Percentiles rank a stretch among this genome's conserved stretches.
Conservation (phyloP, 2,329 filamentous ascomycete genomes). For the Calonectria fujianensis region DNA sequence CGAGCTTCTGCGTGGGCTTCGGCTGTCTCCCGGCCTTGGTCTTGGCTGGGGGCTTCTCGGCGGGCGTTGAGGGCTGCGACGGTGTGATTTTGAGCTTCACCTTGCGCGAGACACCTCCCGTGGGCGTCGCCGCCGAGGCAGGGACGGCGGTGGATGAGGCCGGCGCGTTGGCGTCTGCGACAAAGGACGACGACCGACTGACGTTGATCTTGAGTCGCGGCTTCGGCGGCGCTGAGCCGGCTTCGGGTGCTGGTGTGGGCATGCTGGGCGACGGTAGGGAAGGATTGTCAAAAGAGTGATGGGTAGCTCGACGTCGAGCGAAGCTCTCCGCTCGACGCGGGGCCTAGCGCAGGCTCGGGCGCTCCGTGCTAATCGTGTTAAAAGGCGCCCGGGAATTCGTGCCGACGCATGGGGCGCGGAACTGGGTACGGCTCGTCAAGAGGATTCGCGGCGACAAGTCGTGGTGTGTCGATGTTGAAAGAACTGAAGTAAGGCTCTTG, state of each 20-base stretch:
- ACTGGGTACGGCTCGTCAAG: conserved; percentile 2
- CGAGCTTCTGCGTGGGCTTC: conserved; percentile 75
- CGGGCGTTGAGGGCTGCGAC: conserved; percentile 63
- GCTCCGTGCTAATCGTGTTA: conserved; percentile 1
- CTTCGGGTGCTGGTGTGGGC: conserved; percentile 54
- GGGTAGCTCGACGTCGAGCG: conserved; percentile 17
- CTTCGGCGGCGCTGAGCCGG: conserved; percentile 56
- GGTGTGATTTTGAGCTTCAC: conserved; percentile 66
- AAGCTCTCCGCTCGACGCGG: conserved; percentile 37
- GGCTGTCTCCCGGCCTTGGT: conserved; percentile 77
- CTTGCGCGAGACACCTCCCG: conserved; percentile 59
- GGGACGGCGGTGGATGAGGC: conserved; percentile 41
- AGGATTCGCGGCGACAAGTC: not conserved
- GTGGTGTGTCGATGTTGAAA: not conserved
- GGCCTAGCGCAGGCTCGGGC: conserved; percentile 5
- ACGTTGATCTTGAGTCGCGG: conserved; percentile 65
- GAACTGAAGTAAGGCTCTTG: conserved; percentile 8
- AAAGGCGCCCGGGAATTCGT: not conserved
- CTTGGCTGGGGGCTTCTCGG: conserved; percentile 62
- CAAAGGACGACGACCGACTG: conserved; percentile 60
- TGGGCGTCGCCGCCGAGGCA: conserved; percentile 49
- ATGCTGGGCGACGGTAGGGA: conserved; percentile 49
- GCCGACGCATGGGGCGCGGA: not conserved
- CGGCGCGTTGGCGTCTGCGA: conserved; percentile 53
- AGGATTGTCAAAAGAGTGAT: conserved; percentile 18